A percentile compares a stretch with the other conserved stretches of the same genome.
phyloP scores from a whole-genome alignment of 2,329 filamentous ascomycete species.

The Alternaria tenuissima region DNA sequence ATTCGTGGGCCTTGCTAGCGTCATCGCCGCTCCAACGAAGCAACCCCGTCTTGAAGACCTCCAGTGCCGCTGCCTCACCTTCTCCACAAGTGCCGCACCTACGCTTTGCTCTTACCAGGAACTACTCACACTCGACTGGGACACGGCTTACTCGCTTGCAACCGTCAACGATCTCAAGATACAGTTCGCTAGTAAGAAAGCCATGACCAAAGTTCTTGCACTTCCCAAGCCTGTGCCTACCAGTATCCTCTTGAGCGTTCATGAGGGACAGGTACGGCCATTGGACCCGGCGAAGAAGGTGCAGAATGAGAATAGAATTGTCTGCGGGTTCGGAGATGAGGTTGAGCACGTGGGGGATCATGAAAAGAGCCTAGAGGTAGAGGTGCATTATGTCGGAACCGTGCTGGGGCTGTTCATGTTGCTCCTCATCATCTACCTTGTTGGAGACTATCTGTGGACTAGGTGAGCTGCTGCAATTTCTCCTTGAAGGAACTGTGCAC shows the following conservation, averaged over 20 bases:
- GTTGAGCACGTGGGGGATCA: constrained; percentile 21
- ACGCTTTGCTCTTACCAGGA: constrained; percentile 32
- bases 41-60: constrained; percentile 26
- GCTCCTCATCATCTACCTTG: constrained; percentile 25
- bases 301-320: constrained; percentile 29
- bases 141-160: constrained; percentile 32
- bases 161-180: constrained; percentile 32
- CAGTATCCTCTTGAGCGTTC: constrained; percentile 24
- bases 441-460: constrained; percentile 31
- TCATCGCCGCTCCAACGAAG: constrained; percentile 24
- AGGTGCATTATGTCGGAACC: constrained; percentile 28
- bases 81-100: constrained; percentile 28
- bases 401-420: constrained; percentile 30
- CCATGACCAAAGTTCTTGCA: constrained; percentile 31
- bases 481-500: not conserved
- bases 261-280: constrained; percentile 19
- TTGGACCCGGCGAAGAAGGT: constrained; percentile 13
- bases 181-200: constrained; percentile 32
- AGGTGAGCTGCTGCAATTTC: constrained; percentile 19
- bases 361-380: constrained; percentile 5
- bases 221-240: constrained; percentile 29
- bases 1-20: constrained; percentile 9
- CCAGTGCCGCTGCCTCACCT: constrained; percentile 38
- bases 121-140: constrained; percentile 34
- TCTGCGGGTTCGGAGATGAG: constrained; percentile 37